Base-by-base conservation (phyloP, 2,329 filamentous ascomycete species). In the Penicillium paneum region DNA sequence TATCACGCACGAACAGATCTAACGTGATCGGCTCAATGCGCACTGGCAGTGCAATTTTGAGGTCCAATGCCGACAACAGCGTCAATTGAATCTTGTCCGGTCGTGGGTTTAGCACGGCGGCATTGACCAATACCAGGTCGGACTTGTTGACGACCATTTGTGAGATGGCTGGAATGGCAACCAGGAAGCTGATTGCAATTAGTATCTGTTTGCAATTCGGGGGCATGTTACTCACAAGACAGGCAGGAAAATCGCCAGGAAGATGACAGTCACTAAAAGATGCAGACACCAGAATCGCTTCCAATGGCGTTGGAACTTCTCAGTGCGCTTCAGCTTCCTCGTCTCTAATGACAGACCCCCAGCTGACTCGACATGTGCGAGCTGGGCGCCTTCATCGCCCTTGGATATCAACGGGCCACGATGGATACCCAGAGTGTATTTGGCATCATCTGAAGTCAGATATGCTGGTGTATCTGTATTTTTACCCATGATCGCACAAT, bases 101-200 rank as follows among this genome's bases (percentile, higher is more conserved):
- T 2, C 64, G 65, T 11, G 74, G 68, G 15, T 73, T 65, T 49
- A 73, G 56, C 21, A 77, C 64, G 0, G 63, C 59, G 1, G 71
- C 71, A 42, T 63, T 61, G 57, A 69, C 67, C 32, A 77, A 68
- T 2, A 74, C 66, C 5, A 77, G 63, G 15, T 64, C 52, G 3
- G 72, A 71, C 42, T 70, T 67, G 48, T 75, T 58, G 19, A 76
- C 66, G 15, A 76, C 66, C 31, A 66, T 57, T 40, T 76, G 74
- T 0, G 74, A 73, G 32, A 76, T 65, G 11, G 72, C 73, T n/a
- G 74, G 74, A 8, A 76, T 67, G 17, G 69, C 64, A 43, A 74
- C 62, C 1, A 72, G 54, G 62, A 77, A 76, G 52, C 74, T 77
- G 38, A 24, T n/a, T 29, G 36, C 26, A n/a, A 5, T 44, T 6